Base-by-base conservation (phyloP, 306 rosid genomes). In the Rubus parviflorus region DNA sequence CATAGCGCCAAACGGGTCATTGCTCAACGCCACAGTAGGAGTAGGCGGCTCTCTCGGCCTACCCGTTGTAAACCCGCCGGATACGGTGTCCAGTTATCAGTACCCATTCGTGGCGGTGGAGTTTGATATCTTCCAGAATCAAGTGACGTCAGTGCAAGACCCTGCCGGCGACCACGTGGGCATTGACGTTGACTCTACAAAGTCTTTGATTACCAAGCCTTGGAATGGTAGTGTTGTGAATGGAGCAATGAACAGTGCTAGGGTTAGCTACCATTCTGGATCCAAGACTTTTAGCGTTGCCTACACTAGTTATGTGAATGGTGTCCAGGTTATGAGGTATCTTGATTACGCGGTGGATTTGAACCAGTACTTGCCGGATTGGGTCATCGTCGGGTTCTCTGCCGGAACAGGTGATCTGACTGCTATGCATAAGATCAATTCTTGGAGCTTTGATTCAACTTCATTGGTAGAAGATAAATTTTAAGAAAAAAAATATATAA, bases 1-100 rank as follows among this genome's bases (percentile, higher is more conserved):
- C 75, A 16, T 85, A 15, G 1, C 0, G 30, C 30, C 0, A 1
- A 25, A 1, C 30, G 1, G 1, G 30, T 0, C 0, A 1, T 0
- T 25, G 1, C 30, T 25, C 30, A 1, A 25, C 2, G 5, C 9
- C 0, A 7, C 3, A 20, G 0, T 40, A 4, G 51, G 51, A 47
- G 8, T 47, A 60, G 82, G 87, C 23, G 80, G 86, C 35, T 75
- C 81, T 61, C 81, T 85, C 30, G 89, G 91, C 43, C 82, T 85
- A 15, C 52, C 84, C 17, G 72, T 35, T 41, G 61, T 41, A 0
- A 15, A 68, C 42, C 57, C 2, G 3, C 40, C 19, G 68, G 1
- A 38, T 7, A 16, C 67, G 4, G 80, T 76, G 47, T 49, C 51
- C 0, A 73, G 25, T 1, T 46, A 73, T 74, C 68, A 4, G 8